Evolutionary conservation across 768 basidiomycete genomes (phyloP).

Genomic region (Boletus vermiculosoides): DNA sequence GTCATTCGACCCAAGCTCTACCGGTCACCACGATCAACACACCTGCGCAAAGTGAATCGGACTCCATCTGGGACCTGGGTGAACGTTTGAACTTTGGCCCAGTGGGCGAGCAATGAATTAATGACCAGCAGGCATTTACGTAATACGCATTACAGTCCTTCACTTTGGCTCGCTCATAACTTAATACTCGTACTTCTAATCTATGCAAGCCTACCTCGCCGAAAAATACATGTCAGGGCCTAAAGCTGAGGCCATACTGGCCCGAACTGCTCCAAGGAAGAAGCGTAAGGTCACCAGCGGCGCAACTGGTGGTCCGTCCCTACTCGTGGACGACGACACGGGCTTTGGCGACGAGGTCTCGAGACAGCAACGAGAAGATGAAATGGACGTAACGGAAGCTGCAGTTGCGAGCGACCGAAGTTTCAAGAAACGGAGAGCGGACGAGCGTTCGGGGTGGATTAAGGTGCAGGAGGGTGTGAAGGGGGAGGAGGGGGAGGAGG

Average conservation of each 20-base stretch:
- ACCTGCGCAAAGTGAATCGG: no score
- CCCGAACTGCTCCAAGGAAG: constrained; percentile 52
- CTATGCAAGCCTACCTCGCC: constrained; percentile 80
- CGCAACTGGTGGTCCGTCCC: constrained; percentile 26
- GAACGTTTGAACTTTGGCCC: no score
- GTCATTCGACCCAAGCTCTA: not conserved
- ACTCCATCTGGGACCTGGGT: no score
- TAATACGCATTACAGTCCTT: not conserved
- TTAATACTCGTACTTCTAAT: not conserved
- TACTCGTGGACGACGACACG: constrained; percentile 67
- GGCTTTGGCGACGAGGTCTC: constrained; percentile 56
- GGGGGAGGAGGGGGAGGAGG: constrained; percentile 45
- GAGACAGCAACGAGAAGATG: constrained; percentile 54
- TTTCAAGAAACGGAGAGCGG: constrained; percentile 73
- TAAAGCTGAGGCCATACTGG: constrained; percentile 92
- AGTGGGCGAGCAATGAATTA: no score
- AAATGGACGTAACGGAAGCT: constrained; percentile 52
- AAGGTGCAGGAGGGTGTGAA: constrained; percentile 55
- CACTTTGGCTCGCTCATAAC: not conserved
- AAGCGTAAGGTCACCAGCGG: constrained; percentile 56
- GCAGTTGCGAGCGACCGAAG: constrained; percentile 72
- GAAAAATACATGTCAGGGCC: constrained; percentile 95
- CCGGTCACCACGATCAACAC: not conserved
- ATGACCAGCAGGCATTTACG: no score
- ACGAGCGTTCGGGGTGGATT: constrained; percentile 62